Conservation (phyloP, 495 filamentous ascomycete species). For the Neurospora africana region DNA sequence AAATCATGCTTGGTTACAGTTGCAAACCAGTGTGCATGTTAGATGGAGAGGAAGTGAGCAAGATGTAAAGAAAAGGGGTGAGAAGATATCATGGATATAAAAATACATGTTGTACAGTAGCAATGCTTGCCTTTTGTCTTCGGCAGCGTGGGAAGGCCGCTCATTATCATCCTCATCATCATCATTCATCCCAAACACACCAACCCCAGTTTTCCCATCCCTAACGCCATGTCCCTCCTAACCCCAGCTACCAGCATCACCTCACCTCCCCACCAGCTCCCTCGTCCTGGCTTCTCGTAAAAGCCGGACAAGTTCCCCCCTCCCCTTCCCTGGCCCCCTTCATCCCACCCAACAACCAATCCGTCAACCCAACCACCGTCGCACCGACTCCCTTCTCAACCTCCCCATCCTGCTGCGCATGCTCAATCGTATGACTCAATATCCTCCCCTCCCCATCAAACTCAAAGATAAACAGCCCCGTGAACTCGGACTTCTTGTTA, state of each 20-base stretch:
- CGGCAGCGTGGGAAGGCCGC: neutral
- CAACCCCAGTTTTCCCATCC: neutral
- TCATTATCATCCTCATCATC: neutral
- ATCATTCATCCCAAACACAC: neutral
- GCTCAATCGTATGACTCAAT: conserved; percentile 81
- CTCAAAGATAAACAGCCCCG: conserved; percentile 84
- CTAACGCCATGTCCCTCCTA: neutral
- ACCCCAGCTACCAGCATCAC: neutral
- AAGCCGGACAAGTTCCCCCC: conserved; percentile 21
- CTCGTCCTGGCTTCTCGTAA: conserved; percentile 8
- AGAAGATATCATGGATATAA: neutral
- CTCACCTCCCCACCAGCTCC: conserved; percentile 5
- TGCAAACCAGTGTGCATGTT: neutral
- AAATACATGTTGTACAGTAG: neutral
- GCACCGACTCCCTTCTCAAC: conserved; percentile 48
- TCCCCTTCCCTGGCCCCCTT: conserved; percentile 27
- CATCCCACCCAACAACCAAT: conserved; percentile 70
- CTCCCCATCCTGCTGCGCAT: conserved; percentile 69
- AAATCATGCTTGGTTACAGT: neutral
- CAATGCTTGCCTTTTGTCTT: neutral
- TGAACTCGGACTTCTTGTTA: conserved; percentile 49
- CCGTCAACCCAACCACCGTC: conserved; percentile 73
- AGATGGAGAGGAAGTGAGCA: too few relatives aligned
- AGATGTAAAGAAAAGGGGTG: neutral
- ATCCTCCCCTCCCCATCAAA: conserved; percentile 87